These are phyloP conservation scores for Fusarium graminum DNA, from an alignment of 2,329 filamentous ascomycete genomes.

Conservation along the genomic window DNA sequence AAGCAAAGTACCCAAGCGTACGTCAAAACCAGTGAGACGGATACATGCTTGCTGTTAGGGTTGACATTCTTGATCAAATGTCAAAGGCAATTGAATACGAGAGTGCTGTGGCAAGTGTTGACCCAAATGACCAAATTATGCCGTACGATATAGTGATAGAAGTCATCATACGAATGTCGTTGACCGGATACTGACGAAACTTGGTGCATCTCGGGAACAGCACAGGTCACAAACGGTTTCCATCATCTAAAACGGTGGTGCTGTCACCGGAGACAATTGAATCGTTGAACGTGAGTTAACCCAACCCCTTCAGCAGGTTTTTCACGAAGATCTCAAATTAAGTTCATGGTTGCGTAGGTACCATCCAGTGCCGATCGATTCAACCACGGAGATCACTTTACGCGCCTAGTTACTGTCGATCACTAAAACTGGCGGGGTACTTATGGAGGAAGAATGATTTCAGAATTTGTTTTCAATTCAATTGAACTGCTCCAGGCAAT, in stretches of 20 bases:
- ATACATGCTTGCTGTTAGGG: too few relatives aligned
- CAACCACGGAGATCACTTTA: background rate
- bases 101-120: too few relatives aligned
- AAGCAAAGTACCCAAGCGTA: too few relatives aligned
- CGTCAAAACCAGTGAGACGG: too few relatives aligned
- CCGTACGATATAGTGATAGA: too few relatives aligned
- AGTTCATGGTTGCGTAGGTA: background rate
- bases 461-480: conserved; percentile 42
- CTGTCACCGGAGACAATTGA: background rate
- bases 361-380: conserved; percentile 11
- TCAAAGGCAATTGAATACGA: too few relatives aligned
- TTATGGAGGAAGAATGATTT: background rate
- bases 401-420: background rate
- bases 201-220: too few relatives aligned
- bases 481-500: conserved; percentile 43
- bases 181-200: too few relatives aligned
- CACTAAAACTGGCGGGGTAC: background rate
- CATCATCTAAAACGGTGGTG: conserved; percentile 5
- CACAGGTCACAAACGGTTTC: conserved; percentile 5
- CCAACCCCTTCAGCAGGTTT: conserved; percentile 1
- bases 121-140: too few relatives aligned
- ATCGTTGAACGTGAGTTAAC: conserved; percentile 12
- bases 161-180: too few relatives aligned
- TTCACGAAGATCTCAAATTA: background rate
- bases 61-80: too few relatives aligned